These are phyloP conservation scores for Sclerotinia sclerotiorum DNA, from an alignment of 2,329 filamentous ascomycete species.

Conservation along the genomic window DNA sequence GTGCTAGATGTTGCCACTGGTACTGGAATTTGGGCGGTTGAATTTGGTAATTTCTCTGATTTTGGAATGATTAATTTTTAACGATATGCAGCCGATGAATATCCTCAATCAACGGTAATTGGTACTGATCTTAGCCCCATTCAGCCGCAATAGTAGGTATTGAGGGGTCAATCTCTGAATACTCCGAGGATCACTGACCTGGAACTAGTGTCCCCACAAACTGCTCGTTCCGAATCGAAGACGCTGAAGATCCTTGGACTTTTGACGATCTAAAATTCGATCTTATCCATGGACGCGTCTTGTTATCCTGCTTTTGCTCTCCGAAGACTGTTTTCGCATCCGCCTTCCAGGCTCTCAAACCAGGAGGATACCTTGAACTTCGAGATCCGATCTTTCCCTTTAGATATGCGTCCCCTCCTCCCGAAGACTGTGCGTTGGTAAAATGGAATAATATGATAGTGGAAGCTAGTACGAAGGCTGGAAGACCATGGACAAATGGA, in stretches of 20 bases:
- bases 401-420: slow-evolving; percentile 2
- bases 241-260: slow-evolving; percentile 39
- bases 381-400: slow-evolving; percentile 20
- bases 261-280: slow-evolving; percentile 24
- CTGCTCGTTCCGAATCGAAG: slow-evolving; percentile 40
- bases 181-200: neutral
- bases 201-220: slow-evolving; percentile 32
- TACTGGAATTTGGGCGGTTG: slow-evolving; percentile 20
- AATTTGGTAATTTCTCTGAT: slow-evolving; percentile 29
- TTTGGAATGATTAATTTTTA: slow-evolving; percentile 23
- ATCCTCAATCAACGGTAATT: slow-evolving; percentile 31
- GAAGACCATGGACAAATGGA: slow-evolving; percentile 34
- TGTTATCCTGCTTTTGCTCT: slow-evolving; percentile 14
- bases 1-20: slow-evolving; percentile 20
- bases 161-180: neutral
- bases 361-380: slow-evolving; percentile 20
- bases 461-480: slow-evolving; percentile 26
- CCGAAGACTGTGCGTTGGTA: neutral
- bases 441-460: slow-evolving; percentile 21
- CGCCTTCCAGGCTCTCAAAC: slow-evolving; percentile 10
- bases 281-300: slow-evolving; percentile 9
- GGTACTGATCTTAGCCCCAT: slow-evolving; percentile 35
- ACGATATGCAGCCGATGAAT: slow-evolving; percentile 35
- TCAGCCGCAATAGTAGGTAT: slow-evolving; percentile 32
- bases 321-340: slow-evolving; percentile 11